Percentiles rank a stretch among this genome's conserved stretches.
Evolutionary conservation across 352 stramenopile genomes (phyloP).

Genomic region (Discostella stelligera): DNA sequence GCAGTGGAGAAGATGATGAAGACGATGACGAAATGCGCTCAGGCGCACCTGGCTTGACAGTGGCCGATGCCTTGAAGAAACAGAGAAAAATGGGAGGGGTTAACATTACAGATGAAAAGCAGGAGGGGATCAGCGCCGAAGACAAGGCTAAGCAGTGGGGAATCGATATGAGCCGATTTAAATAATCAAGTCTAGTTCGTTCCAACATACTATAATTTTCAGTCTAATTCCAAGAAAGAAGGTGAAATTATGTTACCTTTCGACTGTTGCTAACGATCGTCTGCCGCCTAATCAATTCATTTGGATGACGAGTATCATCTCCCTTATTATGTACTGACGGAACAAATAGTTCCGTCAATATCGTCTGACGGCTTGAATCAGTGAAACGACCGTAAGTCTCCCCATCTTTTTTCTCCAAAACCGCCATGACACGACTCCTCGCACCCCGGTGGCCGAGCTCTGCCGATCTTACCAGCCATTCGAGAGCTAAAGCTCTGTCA

Average conservation of each 20-base stretch:
- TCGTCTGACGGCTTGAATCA: constrained; percentile 45
- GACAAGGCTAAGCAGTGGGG: constrained; percentile 59
- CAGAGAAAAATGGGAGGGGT: constrained; percentile 28
- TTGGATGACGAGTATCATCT: constrained; percentile 36
- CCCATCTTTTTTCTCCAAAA: constrained; percentile 47
- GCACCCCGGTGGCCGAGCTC: constrained; percentile 62
- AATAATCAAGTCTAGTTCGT: constrained; percentile 6
- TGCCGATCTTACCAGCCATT: constrained; percentile 55
- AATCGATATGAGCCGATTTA: constrained; percentile 64
- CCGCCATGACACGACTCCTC: constrained; percentile 50
- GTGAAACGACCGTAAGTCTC: constrained; percentile 43
- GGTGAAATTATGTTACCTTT: constrained; percentile 1
- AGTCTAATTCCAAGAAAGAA: neutral
- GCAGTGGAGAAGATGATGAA: constrained; percentile 21
- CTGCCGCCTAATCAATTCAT: constrained; percentile 38
- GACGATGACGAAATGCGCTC: constrained; percentile 49
- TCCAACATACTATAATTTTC: neutral
- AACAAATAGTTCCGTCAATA: constrained; percentile 12
- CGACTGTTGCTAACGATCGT: constrained; percentile 55
- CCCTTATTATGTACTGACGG: constrained; percentile 18
- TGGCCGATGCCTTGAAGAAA: constrained; percentile 52
- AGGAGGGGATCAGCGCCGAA: constrained; percentile 35
- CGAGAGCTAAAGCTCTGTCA: constrained; percentile 51
- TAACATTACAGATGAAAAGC: constrained; percentile 5
- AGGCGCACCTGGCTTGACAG: constrained; percentile 47